Percentiles rank a stretch among this genome's conserved stretches.
These are phyloP conservation scores for Salisapilia sapeloensis DNA, from an alignment of 352 stramenopile species.

Conservation along the genomic window DNA sequence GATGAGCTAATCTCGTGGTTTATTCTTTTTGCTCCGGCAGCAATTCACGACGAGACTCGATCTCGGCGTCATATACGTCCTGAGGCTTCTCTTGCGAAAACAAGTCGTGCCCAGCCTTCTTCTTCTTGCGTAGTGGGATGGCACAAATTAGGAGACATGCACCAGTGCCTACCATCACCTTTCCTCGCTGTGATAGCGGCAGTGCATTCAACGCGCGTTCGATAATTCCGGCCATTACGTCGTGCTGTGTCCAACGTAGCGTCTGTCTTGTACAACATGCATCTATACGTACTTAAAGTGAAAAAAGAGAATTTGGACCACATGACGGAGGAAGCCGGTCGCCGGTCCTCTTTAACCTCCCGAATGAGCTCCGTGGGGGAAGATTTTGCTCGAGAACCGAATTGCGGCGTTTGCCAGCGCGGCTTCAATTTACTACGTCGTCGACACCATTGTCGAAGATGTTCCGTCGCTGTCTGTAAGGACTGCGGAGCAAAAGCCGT, in stretches of 20 bases:
- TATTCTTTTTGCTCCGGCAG: neutral
- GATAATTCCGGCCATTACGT: too few species aligned
- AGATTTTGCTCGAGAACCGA: slow-evolving; percentile 49
- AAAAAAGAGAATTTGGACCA: too few species aligned
- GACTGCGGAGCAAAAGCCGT: slow-evolving; percentile 67
- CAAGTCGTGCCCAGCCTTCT: slow-evolving; percentile 65
- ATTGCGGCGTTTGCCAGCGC: slow-evolving; percentile 57
- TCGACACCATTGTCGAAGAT: slow-evolving; percentile 71
- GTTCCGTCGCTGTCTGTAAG: slow-evolving; percentile 73
- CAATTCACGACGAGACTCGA: slow-evolving; percentile 41
- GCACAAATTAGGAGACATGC: slow-evolving; percentile 54
- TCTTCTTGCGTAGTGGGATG: slow-evolving; percentile 51
- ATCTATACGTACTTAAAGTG: too few species aligned
- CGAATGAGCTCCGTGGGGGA: slow-evolving; percentile 20
- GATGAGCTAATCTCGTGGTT: too few species aligned
- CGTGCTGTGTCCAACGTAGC: too few species aligned
- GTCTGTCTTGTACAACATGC: too few species aligned
- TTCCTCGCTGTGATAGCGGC: slow-evolving; percentile 43
- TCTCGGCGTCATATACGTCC: slow-evolving; percentile 53
- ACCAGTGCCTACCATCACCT: slow-evolving; percentile 50
- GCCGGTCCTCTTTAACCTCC: too few species aligned
- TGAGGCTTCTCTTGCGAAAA: slow-evolving; percentile 76
- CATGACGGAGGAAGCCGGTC: too few species aligned
- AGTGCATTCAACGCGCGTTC: slow-evolving; percentile 22
- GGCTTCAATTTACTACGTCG: slow-evolving; percentile 69